Evolutionary conservation across 148 eudicot species (phyloP).

Genomic region (Nepenthes mirabilis): DNA sequence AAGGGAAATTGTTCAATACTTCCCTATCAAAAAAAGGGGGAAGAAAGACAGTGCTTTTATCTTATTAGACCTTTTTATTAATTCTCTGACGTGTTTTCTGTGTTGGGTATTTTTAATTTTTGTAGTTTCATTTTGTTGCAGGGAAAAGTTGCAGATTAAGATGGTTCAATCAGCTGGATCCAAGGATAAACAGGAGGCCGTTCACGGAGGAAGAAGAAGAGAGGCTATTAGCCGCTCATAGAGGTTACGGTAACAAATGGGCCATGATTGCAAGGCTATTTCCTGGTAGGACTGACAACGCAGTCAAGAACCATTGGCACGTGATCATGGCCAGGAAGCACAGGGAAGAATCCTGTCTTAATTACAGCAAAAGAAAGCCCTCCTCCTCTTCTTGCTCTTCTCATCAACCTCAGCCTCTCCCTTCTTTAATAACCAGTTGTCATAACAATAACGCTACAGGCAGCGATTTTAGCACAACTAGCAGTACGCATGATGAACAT

Average conservation of each 20-base stretch:
- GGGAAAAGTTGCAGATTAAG: conserved; percentile 15
- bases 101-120: background rate
- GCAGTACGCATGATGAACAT: no score
- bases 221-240: conserved; percentile 10
- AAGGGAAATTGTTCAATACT: no score
- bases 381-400: no score
- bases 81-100: no score
- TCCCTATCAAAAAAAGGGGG: no score
- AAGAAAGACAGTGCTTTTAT: no score
- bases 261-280: conserved; percentile 8
- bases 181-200: conserved; percentile 10
- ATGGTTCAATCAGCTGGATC: conserved; percentile 15
- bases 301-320: conserved; percentile 15
- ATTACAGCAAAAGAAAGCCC: no score
- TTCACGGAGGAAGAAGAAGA: conserved; percentile 11
- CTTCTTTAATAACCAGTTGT: no score
- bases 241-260: conserved; percentile 11
- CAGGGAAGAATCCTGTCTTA: background rate
- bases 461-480: no score
- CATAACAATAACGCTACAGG: no score
- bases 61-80: no score
- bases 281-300: conserved; percentile 11
- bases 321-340: conserved; percentile 11
- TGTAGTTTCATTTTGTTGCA: background rate
- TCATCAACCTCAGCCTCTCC: no score